A percentile compares a stretch with the other conserved stretches of the same genome.
These are phyloP conservation scores for Talaromyces sp. DNA, from an alignment of 2,329 filamentous ascomycete species.

Conservation along the genomic window DNA sequence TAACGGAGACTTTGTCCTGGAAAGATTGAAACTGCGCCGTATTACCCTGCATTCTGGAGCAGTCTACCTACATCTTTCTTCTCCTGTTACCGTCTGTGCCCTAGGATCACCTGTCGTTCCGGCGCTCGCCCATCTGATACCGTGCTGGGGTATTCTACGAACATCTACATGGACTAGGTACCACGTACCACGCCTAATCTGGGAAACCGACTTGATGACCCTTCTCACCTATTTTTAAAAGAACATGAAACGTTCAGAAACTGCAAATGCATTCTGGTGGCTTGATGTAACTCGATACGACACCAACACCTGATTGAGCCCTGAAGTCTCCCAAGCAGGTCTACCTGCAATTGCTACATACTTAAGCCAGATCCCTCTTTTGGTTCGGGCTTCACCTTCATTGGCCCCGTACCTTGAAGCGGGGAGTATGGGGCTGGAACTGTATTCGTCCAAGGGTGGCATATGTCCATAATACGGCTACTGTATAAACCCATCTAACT, in stretches of 20 bases:
- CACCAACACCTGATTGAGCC: background rate
- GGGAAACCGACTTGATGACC: constrained; percentile 4
- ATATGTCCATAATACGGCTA: constrained; percentile 2
- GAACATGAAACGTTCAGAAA: constrained; percentile 9
- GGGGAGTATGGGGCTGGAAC: constrained; percentile 7
- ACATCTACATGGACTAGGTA: background rate
- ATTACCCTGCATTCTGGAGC: background rate
- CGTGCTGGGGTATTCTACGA: background rate
- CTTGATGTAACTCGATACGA: constrained; percentile 13
- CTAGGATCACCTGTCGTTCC: background rate
- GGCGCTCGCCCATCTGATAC: background rate
- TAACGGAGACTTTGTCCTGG: background rate
- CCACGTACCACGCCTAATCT: background rate
- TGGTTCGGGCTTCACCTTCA: background rate
- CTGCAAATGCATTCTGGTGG: background rate
- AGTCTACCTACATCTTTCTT: background rate
- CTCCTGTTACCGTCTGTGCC: background rate
- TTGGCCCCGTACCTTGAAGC: constrained; percentile 1
- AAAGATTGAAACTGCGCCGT: background rate
- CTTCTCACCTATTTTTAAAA: background rate
- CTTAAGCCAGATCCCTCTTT: background rate
- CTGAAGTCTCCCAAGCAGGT: constrained; percentile 1
- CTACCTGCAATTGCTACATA: background rate
- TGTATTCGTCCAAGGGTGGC: constrained; percentile 3
- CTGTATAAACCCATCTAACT: constrained; percentile 2